These are phyloP conservation scores for Erysimum cheiri DNA, from an alignment of 441 rosid species.

Conservation along the genomic window DNA sequence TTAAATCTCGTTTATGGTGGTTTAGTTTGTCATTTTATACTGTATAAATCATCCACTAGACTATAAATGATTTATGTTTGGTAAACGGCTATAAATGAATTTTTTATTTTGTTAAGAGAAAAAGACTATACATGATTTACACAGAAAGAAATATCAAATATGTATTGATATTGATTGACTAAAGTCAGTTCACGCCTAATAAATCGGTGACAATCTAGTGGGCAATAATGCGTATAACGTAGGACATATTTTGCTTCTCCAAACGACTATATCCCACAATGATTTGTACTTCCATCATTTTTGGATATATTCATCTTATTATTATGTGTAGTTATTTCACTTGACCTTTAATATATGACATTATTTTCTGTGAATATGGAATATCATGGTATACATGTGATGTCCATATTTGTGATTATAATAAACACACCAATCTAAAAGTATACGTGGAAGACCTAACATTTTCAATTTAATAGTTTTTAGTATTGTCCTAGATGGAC, in stretches of 20 bases:
- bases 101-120: not conserved
- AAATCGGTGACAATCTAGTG: conserved; percentile 34
- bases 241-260: conserved; percentile 35
- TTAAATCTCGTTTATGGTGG: conserved; percentile 14
- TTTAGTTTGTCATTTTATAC: conserved; percentile 25
- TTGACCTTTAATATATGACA: conserved; percentile 1
- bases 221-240: conserved; percentile 36
- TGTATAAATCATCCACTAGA: conserved; percentile 18
- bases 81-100: not conserved
- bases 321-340: conserved; percentile 6
- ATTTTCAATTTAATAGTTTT: conserved; percentile 6
- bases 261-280: conserved; percentile 15
- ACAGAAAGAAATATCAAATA: not conserved
- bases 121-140: conserved; percentile 8
- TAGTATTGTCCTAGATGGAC: conserved; percentile 9
- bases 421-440: not conserved
- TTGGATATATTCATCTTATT: not conserved
- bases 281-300: conserved; percentile 18
- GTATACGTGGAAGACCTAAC: conserved; percentile 17
- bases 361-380: not conserved
- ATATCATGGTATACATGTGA: conserved; percentile 16
- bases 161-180: conserved; percentile 30
- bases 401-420: conserved; percentile 6
- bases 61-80: not conserved
- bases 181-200: conserved; percentile 40